phyloP scores from a whole-genome alignment of 108 stramenopile species.

The Pseudonitzschia delicatissima region DNA sequence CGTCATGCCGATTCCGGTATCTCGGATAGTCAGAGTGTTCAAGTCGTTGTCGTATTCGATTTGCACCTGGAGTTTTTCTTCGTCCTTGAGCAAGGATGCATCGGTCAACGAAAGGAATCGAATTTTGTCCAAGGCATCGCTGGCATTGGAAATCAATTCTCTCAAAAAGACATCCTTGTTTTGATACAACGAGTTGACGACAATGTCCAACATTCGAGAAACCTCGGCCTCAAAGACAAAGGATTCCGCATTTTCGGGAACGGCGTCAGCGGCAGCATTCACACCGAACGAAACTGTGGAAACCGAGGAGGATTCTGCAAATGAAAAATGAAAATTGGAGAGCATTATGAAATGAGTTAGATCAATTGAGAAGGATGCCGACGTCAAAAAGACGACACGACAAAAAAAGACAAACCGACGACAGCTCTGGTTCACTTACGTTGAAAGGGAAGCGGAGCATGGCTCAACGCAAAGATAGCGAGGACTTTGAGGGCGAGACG shows the following conservation, averaged over 20 bases:
- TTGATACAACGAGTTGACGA: conserved; percentile 99
- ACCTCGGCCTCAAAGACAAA: conserved; percentile 97
- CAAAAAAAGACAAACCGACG: background rate
- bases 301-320: no score
- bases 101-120: conserved; percentile 92
- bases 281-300: conserved; percentile 20
- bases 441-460: conserved; percentile 26
- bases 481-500: conserved; percentile 29
- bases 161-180: conserved; percentile 98
- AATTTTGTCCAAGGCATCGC: conserved; percentile 98
- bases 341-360: background rate
- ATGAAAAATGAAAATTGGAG: background rate
- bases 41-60: conserved; percentile 89
- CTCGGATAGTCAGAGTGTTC: conserved; percentile 92
- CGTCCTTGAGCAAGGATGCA: conserved; percentile 67
- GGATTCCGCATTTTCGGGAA: conserved; percentile 44
- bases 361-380: background rate
- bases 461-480: conserved; percentile 32
- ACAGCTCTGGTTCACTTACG: conserved; percentile 10
- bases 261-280: conserved; percentile 15
- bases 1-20: conserved; percentile 99
- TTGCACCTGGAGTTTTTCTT: conserved; percentile 84
- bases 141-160: conserved; percentile 97
- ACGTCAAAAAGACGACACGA: background rate
- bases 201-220: conserved; percentile 98